Percentiles rank a stretch among this genome's conserved stretches.
Evolutionary conservation across 2,329 filamentous ascomycete genomes (phyloP).

Genomic region (Hypoxylon sp.): DNA sequence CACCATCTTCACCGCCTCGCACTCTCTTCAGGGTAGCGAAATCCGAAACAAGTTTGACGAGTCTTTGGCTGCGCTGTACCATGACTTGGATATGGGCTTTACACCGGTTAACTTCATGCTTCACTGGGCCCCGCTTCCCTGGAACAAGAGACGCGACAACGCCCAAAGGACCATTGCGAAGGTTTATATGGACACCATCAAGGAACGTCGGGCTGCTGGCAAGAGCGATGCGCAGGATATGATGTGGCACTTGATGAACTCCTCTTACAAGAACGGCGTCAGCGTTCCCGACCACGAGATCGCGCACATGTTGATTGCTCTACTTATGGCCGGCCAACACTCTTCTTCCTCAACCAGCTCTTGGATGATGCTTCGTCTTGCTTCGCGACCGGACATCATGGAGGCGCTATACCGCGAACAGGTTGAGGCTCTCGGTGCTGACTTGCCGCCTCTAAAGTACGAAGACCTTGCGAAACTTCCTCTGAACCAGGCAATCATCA

Average conservation of each 20-base stretch:
- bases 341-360: constrained; percentile 84
- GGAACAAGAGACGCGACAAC: constrained; percentile 81
- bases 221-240: constrained; percentile 73
- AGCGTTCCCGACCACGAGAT: constrained; percentile 84
- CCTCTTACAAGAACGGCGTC: constrained; percentile 82
- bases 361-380: constrained; percentile 86
- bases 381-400: constrained; percentile 77
- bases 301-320: constrained; percentile 92
- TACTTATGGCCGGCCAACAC: constrained; percentile 92
- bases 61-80: constrained; percentile 82
- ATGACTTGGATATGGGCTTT: constrained; percentile 91
- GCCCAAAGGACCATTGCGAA: constrained; percentile 83
- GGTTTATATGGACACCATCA: constrained; percentile 84
- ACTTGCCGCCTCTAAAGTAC: constrained; percentile 78
- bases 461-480: constrained; percentile 82
- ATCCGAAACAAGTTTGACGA: constrained; percentile 83
- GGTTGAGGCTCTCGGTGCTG: constrained; percentile 72
- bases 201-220: constrained; percentile 67
- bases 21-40: constrained; percentile 84
- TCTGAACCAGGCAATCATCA: constrained; percentile 84
- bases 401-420: constrained; percentile 89
- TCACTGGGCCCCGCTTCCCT: constrained; percentile 87
- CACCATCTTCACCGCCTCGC: constrained; percentile 89
- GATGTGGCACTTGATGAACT: constrained; percentile 90
- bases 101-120: constrained; percentile 89